Evolutionary conservation across 2,329 filamentous ascomycete genomes (phyloP), one percentile per base, ranked within the genome.

Genomic region (Phaeosphaeriaceae sp.): DNA sequence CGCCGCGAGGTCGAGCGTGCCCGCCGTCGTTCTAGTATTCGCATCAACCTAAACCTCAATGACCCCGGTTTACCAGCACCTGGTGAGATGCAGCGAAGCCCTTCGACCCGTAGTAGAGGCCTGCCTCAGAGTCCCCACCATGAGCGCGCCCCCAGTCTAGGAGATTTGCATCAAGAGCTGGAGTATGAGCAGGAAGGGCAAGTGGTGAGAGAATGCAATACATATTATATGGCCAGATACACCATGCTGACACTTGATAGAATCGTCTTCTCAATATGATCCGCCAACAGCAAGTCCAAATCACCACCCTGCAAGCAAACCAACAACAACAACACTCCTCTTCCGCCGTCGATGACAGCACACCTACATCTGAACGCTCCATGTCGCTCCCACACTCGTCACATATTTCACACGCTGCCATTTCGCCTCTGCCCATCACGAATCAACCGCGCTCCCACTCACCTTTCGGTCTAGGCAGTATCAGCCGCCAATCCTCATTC

Each of bases 181-280:
- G 88, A 92, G 71, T 87, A 86, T 44, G 88, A 92, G 74, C 88
- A 91, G 68, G 88, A 92, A 66, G 87, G 85, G 18, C 88, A 91
- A 73, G 88, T 92, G 56, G 85, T 87, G 76, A 42, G 83, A 74
- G 15, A 5, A 13, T 7, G 32, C 13, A 20, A 16, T 9, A 5
- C 17, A 13, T 7, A 11, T 11, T 30, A 9, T 7, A 9, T 9
- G 2, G 4, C 20, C 11, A n/a, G 18, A 18, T 16, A 2, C 8
- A 1, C 11, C 4, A 15, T 46, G 15, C 35, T 39, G 13, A 35
- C 6, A 36, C 30, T 18, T 1, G 3, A 16, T 57, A 88, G 85
- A 92, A 92, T 67, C 85, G 89, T 9, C 81, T 93, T 2, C 79
- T 93, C 36, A 83, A 84, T 51, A 88, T 90, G 83, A 92, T 93